Base-by-base conservation (phyloP, 345 rosid genomes). In the Pugionium dolabratum region DNA sequence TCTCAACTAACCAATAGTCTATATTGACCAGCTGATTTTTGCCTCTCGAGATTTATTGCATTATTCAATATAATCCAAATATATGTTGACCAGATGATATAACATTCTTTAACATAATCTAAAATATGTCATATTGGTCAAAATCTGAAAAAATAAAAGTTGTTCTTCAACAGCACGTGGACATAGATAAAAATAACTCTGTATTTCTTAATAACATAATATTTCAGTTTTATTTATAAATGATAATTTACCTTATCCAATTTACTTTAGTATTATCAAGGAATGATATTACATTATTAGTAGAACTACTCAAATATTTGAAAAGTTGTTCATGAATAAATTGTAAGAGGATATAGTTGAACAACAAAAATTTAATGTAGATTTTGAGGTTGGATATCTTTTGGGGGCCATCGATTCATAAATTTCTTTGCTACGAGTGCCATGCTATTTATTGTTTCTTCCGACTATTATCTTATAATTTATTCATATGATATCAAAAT, bases 1-100 rank as follows among this genome's bases (percentile, higher is more conserved):
- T 47, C 75, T 32, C 41, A 55, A 56, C 64, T 26, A 47, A 37
- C 35, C 3, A 26, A 9, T 47, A 35, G 18, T 47, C 3, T 55
- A 62, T 55, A 2, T 63, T 63, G 69, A 55, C 52, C 58, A 37
- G 5, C 31, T 54, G 57, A 62, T 43, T 33, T 70, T 54, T 35
- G 53, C 40, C 34, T 45, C 55, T 62, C 41, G 25, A 1, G 2
- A 10, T 33, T 34, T 25, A 2, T 40, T 40, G 2, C 9, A 1
- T 40, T 40, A 8, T 7, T 3, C 5, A 34, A 34, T 5, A 34
- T 34, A 34, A 34, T 34, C 36, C 4, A 34, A 34, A 34, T 34
- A 18, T 18, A 18, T 18, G 18, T 18, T 18, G 18, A 18, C 18
- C 18, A 18, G 18, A 18, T 18, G 18, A 18, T 18, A 18, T 18